Evolutionary conservation across 2,329 filamentous ascomycete genomes (phyloP), one percentile per base, ranked within the genome.

Genomic region (Fusarium sp.): DNA sequence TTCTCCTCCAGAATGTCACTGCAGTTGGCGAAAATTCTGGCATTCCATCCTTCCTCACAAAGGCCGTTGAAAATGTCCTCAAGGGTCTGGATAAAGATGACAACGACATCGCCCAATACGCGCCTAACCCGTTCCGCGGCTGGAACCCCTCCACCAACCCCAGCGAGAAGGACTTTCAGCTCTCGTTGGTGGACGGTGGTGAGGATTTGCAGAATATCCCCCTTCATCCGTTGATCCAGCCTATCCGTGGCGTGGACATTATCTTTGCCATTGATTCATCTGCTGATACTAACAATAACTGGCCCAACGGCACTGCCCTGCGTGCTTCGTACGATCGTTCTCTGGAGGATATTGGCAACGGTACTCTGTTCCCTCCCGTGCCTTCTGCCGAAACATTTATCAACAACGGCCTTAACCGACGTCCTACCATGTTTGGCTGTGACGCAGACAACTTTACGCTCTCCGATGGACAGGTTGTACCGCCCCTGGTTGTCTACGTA

Each of bases 401-500:
- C 74, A 86, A 88, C 74, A 81, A 88, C n/a, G 87, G 87, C 20
- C 82, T 91, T 66, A 91, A 91, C 84, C 84, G 84, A 67, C 84
- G 85, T 22, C 89, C 90, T 0, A 86, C 86, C 50, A 91, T 92
- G 80, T 92, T 92, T 80, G 90, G 90, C 77, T 92, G 90, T 82
- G 81, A 90, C 88, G 84, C 89, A 1, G 65, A 73, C 65, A 85
- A 86, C 75, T 67, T 67, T 20, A 67, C 65, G 0, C 36, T 67
- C 33, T 50, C 36, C 1, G 16, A 86, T 89, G 35, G 88, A 88
- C 4, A 80, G 83, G 65, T 80, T 80, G 65, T 67, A 8, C 84
- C 88, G 0, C 94, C 95, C 0, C 82, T 97, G 2, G 85, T 97
- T 69, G 93, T 97, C 71, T 98, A 98, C 85, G 81, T 98, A 36